These are phyloP conservation scores for Leccinum barrowsii DNA, from an alignment of 768 basidiomycete species.

Conservation along the genomic window DNA sequence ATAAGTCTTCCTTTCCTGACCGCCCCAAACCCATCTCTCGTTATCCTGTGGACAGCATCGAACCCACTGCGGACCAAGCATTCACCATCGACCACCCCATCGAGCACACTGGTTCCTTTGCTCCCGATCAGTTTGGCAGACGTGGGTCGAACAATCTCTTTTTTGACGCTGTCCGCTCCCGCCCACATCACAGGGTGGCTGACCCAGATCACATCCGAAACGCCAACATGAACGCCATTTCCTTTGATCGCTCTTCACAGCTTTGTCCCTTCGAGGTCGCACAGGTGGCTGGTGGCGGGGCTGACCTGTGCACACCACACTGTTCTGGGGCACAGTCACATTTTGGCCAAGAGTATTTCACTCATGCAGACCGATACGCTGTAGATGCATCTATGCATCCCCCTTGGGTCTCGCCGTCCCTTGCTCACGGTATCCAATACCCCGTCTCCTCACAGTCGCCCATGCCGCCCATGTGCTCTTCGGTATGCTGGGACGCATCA, in stretches of 20 bases:
- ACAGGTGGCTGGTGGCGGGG: constrained; percentile 20
- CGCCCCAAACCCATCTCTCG: constrained; percentile 17
- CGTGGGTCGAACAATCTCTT: constrained; percentile 36
- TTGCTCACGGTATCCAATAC: constrained; percentile 29
- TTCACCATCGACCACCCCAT: constrained; percentile 13
- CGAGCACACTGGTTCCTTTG: constrained; percentile 9
- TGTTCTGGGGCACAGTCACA: constrained; percentile 24
- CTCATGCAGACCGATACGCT: constrained; percentile 21
- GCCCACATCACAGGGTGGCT: constrained; percentile 21
- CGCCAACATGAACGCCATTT: constrained; percentile 18
- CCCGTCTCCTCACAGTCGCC: constrained; percentile 27
- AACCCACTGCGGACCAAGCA: constrained; percentile 11
- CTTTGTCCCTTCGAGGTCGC: constrained; percentile 17
- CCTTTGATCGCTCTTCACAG: constrained; percentile 23
- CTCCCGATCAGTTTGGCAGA: constrained; percentile 27
- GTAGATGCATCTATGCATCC: constrained; percentile 21
- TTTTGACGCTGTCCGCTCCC: constrained; percentile 36
- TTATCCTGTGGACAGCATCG: constrained; percentile 16
- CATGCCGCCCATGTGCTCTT: constrained; percentile 25
- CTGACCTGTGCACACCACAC: constrained; percentile 24
- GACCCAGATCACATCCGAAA: constrained; percentile 21
- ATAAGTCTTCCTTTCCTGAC: constrained; percentile 15
- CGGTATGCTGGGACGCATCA: constrained; percentile 29
- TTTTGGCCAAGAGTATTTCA: constrained; percentile 24
- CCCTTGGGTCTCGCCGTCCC: constrained; percentile 27